A percentile compares a stretch with the other conserved stretches of the same genome.
Evolutionary conservation across 768 basidiomycete genomes (phyloP).

Genomic region (Collybiopsis confluens): DNA sequence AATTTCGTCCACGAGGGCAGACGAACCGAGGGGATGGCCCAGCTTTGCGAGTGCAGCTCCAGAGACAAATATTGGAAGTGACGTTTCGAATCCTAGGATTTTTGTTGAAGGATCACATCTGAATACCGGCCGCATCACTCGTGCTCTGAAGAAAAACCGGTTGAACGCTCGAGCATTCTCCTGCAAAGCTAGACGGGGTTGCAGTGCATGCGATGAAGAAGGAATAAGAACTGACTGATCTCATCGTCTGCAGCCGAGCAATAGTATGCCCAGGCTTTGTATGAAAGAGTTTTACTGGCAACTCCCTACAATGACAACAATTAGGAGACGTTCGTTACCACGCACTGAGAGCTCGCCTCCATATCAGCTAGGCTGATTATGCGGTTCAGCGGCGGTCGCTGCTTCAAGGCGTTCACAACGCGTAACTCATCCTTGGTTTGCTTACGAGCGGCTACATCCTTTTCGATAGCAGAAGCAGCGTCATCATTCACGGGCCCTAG

Average conservation of each 20-base stretch:
- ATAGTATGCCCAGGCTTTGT: constrained; percentile 82
- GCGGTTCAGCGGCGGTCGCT: constrained; percentile 61
- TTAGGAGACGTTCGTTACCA: background rate
- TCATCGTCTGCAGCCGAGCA: constrained; percentile 85
- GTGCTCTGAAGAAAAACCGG: constrained; percentile 83
- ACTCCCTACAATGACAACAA: constrained; percentile 45
- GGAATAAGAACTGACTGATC: constrained; percentile 46
- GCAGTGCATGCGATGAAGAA: constrained; percentile 8
- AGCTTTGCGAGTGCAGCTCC: constrained; percentile 80
- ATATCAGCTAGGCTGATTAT: constrained; percentile 79
- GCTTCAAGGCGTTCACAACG: constrained; percentile 53
- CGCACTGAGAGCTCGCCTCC: constrained; percentile 49
- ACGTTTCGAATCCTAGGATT: constrained; percentile 66
- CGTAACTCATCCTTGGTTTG: constrained; percentile 71
- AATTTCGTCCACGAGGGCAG: background rate
- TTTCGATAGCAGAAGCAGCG: constrained; percentile 33
- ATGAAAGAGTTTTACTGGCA: constrained; percentile 66
- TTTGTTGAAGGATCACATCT: constrained; percentile 65
- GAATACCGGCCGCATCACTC: constrained; percentile 69
- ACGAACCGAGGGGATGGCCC: constrained; percentile 62
- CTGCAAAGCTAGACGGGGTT: constrained; percentile 32
- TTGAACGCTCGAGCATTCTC: constrained; percentile 77
- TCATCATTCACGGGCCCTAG: constrained; percentile 59
- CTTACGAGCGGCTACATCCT: constrained; percentile 34
- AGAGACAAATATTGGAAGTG: constrained; percentile 79